Evolutionary conservation across 345 rosid genomes (phyloP), one percentile per base, ranked within the genome.

Genomic region (Viola odorata): DNA sequence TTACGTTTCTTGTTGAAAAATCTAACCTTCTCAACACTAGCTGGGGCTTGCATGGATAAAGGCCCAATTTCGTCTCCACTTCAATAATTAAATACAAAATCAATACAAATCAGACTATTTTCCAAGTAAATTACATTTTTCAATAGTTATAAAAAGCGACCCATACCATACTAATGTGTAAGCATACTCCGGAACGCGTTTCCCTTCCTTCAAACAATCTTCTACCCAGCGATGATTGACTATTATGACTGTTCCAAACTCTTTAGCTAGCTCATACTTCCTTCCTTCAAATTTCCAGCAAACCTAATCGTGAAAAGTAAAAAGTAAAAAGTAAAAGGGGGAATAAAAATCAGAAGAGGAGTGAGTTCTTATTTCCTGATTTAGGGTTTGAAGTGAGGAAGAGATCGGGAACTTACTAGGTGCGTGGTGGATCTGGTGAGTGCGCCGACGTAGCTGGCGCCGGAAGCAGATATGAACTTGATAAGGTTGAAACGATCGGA

Each of bases 141-240:
- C 1, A 5, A 6, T 44, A 58, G 8, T 5, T 11, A 4, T 16
- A 37, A 62, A 41, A 55, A 55, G 8, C 4, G 4, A 53, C 3
- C 7, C 56, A 32, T 9, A 90, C 99, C 99, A 82, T 68, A 78
- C 75, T 66, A 72, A 57, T 68, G 48, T 73, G 62, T 88, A 90
- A 39, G 92, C 86, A 12, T 55, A 60, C 72, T 88, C 96, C 0
- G 86, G 74, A 39, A 90, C 78, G 67, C 82, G 84, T 58, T 69
- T 77, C 42, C 85, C 80, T 77, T 80, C 67, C 79, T 69, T 85
- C 45, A 85, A 32, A 39, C 97, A 94, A 59, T 88, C 91, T 75
- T 88, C 92, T 0, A 94, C 65, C 99, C 99, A 94, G 40, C 72
- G 78, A 73, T 94, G 97, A 64, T 90, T 90, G 0, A 94, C 92